phyloP scores from a whole-genome alignment of 441 rosid species.

The Euphorbia celastroides region DNA sequence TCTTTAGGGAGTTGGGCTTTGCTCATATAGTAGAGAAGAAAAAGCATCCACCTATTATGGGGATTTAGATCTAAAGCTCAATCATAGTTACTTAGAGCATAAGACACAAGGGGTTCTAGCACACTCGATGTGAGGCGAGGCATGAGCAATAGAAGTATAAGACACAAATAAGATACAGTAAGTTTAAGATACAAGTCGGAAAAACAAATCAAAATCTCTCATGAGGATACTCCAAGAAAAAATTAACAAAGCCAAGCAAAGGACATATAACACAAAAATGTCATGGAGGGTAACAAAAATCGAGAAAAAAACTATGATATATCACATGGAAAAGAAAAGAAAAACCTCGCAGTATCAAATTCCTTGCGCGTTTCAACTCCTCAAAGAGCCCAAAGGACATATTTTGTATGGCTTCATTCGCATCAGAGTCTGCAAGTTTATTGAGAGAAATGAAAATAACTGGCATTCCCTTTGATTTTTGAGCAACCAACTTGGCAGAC shows the following conservation, averaged over 20 bases:
- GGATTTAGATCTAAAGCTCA: too few species aligned
- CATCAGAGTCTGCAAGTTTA: slow-evolving; percentile 46
- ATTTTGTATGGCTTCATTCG: slow-evolving; percentile 50
- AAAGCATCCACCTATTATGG: too few species aligned
- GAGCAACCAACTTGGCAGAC: slow-evolving; percentile 60
- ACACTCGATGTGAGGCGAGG: too few species aligned
- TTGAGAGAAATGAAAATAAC: slow-evolving; percentile 45
- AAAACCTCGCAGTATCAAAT: slow-evolving; percentile 40
- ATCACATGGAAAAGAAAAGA: background rate
- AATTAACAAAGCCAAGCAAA: background rate
- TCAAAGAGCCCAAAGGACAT: slow-evolving; percentile 55
- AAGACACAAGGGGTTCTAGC: too few species aligned
- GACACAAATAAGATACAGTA: too few species aligned
- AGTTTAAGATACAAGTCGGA: background rate
- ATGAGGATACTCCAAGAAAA: background rate
- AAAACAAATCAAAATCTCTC: background rate
- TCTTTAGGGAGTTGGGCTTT: too few species aligned
- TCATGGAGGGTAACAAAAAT: background rate
- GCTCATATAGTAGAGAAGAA: too few species aligned
- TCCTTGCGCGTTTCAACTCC: slow-evolving; percentile 38
- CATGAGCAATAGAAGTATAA: too few species aligned
- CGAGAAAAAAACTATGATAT: background rate
- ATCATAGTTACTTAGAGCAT: too few species aligned
- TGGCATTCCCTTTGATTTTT: slow-evolving; percentile 90
- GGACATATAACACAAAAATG: too few species aligned